Conservation (phyloP, 495 filamentous ascomycete species). For the Podospora anserina region DNA sequence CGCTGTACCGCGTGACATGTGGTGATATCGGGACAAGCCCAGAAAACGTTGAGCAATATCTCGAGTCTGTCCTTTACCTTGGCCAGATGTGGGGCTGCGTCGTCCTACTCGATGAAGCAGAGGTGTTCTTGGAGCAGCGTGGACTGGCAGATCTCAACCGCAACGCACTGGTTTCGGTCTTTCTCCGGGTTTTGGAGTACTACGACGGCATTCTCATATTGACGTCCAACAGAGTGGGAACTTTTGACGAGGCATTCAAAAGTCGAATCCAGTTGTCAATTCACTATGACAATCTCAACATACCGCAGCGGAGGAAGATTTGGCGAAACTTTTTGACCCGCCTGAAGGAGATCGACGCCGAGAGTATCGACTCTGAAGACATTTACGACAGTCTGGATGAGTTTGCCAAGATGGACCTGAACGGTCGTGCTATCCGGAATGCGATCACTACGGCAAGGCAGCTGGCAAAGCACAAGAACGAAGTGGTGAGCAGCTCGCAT, state of each 20-base stretch:
- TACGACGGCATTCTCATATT: constrained; percentile 17
- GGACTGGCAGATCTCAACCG: background rate
- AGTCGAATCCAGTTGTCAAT: constrained; percentile 30
- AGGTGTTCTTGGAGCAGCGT: constrained; percentile 50
- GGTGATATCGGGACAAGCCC: constrained; percentile 19
- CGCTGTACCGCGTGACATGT: constrained; percentile 16
- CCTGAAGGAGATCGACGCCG: background rate
- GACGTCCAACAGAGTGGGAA: constrained; percentile 28
- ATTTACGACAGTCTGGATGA: constrained; percentile 13
- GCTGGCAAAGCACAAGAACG: constrained; percentile 13
- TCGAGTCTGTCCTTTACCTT: constrained; percentile 39
- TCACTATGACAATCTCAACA: constrained; percentile 27
- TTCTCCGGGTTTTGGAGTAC: constrained; percentile 16
- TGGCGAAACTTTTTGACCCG: constrained; percentile 23
- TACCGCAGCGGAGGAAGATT: constrained; percentile 23
- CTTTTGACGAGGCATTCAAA: constrained; percentile 18
- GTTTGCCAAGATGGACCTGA: constrained; percentile 18
- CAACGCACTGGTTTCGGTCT: too few relatives aligned
- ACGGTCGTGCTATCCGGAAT: constrained; percentile 27
- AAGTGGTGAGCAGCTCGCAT: constrained; percentile 13
- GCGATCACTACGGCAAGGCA: constrained; percentile 19
- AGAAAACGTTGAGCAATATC: constrained; percentile 34
- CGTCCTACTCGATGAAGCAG: constrained; percentile 55
- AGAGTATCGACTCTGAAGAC: constrained; percentile 19
- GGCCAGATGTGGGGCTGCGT: constrained; percentile 48